Base-by-base conservation (phyloP, 495 filamentous ascomycete species). In the Thermothielavioides terrestris region DNA sequence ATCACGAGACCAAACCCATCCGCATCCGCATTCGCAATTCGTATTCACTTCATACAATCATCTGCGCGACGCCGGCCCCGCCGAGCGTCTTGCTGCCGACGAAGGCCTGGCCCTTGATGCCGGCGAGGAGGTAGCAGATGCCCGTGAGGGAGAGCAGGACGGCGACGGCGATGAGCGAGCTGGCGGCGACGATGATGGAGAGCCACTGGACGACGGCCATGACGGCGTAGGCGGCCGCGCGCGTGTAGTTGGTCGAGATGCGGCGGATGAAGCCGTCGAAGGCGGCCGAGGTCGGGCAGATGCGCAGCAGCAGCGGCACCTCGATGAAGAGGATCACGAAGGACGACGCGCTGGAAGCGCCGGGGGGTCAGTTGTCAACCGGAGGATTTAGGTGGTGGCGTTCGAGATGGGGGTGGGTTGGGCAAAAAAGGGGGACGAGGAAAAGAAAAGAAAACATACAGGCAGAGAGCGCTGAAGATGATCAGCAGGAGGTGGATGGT, bases 241-340 rank as follows among this genome's bases (percentile, higher is more conserved):
- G 89, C 85, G 91, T 95, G 74, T 86, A 96, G 72, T 95, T 96
- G 40, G 89, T 88, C 34, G 88, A 87, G 73, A 99, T 89, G 39
- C 76, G 79, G 64, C 92, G 89, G 66, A 99, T 91, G 68, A 91
- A 86, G 55, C 69, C 73, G 63, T 97, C 94, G 69, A 99, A 99
- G 43, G 74, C 77, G 36, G 82, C 64, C 31, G 92, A 97, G 1
- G 94, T 99, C 41, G 92, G 92, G 71, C 92, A 99, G 71, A 99
- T 96, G 68, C 94, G 85, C 27, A 99, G 82, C 42, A 98, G 87
- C 56, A 96, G 84, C 9, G 92, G 92, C 15, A 99, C 83, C 67
- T 99, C 92, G 67, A 96, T 79, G 77, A 99, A 99, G 74, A 99
- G 74, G 67, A 99, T 82, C 62, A 97, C 66, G 66, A 95, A 83